A percentile compares a stretch with the other conserved stretches of the same genome.
Conservation (phyloP, 805 yeast genomes). For the Saccharomycopsis javanensis region DNA sequence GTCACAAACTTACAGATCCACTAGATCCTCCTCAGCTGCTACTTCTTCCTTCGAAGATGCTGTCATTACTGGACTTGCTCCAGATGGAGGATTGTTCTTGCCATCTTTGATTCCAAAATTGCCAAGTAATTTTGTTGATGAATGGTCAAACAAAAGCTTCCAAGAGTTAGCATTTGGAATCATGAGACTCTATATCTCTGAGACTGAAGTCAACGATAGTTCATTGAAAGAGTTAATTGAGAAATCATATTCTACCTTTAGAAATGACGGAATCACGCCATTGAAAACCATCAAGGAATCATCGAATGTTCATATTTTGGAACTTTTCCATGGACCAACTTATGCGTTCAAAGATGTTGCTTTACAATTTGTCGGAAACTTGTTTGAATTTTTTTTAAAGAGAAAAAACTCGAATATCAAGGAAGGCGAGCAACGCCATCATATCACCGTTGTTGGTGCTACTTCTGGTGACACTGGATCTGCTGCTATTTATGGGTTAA, state of each 20-base stretch:
- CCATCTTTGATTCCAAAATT: slow-evolving; percentile 76
- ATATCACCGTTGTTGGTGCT: slow-evolving; percentile 95
- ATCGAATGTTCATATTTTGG: slow-evolving; percentile 61
- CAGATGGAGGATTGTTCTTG: slow-evolving; percentile 92
- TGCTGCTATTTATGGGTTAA: slow-evolving; percentile 95
- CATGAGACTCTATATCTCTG: slow-evolving; percentile 66
- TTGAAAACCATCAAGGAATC: slow-evolving; percentile 49
- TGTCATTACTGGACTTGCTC: slow-evolving; percentile 83
- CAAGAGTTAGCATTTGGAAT: slow-evolving; percentile 82
- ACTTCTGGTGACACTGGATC: slow-evolving; percentile 99
- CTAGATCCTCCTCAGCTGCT: slow-evolving; percentile 50
- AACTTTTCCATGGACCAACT: slow-evolving; percentile 97
- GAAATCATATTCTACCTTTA: slow-evolving; percentile 83
- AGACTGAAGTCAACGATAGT: slow-evolving; percentile 58
- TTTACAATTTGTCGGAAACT: slow-evolving; percentile 92
- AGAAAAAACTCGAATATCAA: slow-evolving; percentile 54
- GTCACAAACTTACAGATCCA: slow-evolving; percentile 66
- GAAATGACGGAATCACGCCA: slow-evolving; percentile 85
- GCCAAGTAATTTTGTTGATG: slow-evolving; percentile 41
- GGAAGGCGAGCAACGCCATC: slow-evolving; percentile 53
- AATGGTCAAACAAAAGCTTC: slow-evolving; percentile 71
- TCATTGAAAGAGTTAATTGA: slow-evolving; percentile 57
- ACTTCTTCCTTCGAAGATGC: slow-evolving; percentile 67
- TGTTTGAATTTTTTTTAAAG: slow-evolving; percentile 82
- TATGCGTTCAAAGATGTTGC: slow-evolving; percentile 99